phyloP scores from a whole-genome alignment of 345 rosid genomes.

The Gossypium anomalum region DNA sequence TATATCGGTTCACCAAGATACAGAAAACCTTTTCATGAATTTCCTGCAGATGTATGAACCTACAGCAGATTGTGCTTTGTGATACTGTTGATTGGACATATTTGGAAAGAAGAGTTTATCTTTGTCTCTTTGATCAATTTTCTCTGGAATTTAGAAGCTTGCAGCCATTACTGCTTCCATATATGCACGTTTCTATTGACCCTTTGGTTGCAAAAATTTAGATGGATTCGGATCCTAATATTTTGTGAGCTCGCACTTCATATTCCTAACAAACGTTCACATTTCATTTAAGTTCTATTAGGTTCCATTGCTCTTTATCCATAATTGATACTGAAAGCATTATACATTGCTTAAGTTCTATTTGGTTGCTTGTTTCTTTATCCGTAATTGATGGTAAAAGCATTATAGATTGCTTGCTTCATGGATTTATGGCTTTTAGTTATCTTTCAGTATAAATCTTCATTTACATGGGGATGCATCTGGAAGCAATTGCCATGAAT shows the following conservation, averaged over 20 bases:
- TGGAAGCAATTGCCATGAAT: not conserved
- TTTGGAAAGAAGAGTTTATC: conserved; percentile 1
- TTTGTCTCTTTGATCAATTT: not conserved
- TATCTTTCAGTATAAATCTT: not conserved
- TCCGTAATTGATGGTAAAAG: too few relatives aligned
- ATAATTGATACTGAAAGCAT: too few relatives aligned
- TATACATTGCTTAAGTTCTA: too few relatives aligned
- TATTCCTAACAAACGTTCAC: not conserved
- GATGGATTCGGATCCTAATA: not conserved
- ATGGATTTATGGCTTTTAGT: not conserved
- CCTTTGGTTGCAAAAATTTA: not conserved
- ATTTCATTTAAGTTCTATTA: not conserved
- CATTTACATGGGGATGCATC: not conserved
- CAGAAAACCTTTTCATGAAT: not conserved
- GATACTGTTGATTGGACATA: not conserved
- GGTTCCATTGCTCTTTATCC: not conserved
- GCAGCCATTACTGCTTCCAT: not conserved
- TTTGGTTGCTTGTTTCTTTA: too few relatives aligned
- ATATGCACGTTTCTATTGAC: not conserved
- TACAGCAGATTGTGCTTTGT: not conserved
- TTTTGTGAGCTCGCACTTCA: not conserved
- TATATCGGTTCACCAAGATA: not conserved
- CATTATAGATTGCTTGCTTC: not conserved
- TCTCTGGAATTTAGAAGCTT: not conserved
- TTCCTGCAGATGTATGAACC: not conserved